Conservation (phyloP, 78 protist species). For the Dictyostelium discoideum region DNA sequence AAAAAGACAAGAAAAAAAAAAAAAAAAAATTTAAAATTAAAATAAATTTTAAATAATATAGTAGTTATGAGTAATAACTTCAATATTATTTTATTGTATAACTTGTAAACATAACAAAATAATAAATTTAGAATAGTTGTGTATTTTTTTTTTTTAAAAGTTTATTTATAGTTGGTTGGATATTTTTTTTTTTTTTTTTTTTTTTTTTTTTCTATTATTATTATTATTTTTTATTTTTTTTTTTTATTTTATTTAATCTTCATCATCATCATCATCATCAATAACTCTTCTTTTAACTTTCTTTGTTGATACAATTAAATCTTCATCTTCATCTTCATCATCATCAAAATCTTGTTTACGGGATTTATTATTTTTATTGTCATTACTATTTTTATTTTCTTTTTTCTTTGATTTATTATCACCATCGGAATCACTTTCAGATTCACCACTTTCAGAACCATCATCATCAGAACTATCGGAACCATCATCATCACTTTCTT, state of each 20-base stretch:
- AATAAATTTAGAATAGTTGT: no score
- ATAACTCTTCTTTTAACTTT: neutral
- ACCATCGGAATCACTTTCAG: neutral
- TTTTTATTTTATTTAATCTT: neutral
- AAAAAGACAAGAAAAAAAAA: no score
- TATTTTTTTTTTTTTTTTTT: neutral
- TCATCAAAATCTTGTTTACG: neutral
- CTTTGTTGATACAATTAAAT: neutral
- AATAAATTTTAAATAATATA: neutral
- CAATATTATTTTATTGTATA: neutral
- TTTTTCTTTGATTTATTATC: constrained; percentile 6
- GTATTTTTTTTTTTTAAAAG: neutral
- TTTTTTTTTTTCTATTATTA: neutral
- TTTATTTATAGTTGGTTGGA: no score
- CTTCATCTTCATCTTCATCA: neutral
- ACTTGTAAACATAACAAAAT: no score
- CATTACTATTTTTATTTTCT: neutral
- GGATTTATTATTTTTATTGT: neutral
- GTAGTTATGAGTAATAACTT: neutral
- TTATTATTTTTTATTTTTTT: neutral
- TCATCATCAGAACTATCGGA: constrained; percentile 5
- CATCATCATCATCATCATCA: constrained; percentile 4
- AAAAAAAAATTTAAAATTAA: no score
- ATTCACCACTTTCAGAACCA: neutral
- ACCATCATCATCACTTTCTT: neutral